Evolutionary conservation across 352 stramenopile genomes (phyloP).

Genomic region (Phytophthora ramorum): DNA sequence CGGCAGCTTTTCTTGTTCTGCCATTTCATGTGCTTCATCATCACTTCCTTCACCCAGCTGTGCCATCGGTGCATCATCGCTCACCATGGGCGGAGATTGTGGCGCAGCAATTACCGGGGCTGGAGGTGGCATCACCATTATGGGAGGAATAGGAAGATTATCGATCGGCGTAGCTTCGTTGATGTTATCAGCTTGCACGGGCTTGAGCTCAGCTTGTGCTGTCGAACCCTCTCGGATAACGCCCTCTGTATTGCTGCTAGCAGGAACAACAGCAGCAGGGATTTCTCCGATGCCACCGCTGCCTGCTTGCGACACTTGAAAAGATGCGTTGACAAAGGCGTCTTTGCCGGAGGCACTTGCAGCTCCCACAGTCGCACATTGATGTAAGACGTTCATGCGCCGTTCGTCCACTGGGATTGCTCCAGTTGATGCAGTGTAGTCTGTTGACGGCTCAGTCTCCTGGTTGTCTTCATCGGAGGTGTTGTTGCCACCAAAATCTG

Average conservation of each 20-base stretch:
- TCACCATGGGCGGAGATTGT: not conserved
- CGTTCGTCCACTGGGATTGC: constrained; percentile 59
- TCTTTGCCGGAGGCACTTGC: constrained; percentile 42
- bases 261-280: not conserved
- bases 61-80: not conserved
- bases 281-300: constrained; percentile 17
- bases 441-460: constrained; percentile 6
- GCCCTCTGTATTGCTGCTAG: not conserved
- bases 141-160: not conserved
- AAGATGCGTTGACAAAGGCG: constrained; percentile 58
- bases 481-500: constrained; percentile 4
- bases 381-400: constrained; percentile 67
- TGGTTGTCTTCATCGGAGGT: constrained; percentile 36
- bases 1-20: not conserved
- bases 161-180: not conserved
- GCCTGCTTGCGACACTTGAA: constrained; percentile 35
- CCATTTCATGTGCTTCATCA: not conserved
- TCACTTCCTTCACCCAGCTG: constrained; percentile 1
- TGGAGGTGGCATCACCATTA: constrained; percentile 15
- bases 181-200: not conserved
- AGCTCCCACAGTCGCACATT: constrained; percentile 73
- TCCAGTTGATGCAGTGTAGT: not conserved
- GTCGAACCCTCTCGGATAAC: not conserved
- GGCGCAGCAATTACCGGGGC: constrained; percentile 6
- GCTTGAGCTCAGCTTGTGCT: not conserved